Percentiles rank a stretch among this genome's conserved stretches.
Conservation (phyloP, 2,329 filamentous ascomycete genomes). For the Penicillium janthinellum region DNA sequence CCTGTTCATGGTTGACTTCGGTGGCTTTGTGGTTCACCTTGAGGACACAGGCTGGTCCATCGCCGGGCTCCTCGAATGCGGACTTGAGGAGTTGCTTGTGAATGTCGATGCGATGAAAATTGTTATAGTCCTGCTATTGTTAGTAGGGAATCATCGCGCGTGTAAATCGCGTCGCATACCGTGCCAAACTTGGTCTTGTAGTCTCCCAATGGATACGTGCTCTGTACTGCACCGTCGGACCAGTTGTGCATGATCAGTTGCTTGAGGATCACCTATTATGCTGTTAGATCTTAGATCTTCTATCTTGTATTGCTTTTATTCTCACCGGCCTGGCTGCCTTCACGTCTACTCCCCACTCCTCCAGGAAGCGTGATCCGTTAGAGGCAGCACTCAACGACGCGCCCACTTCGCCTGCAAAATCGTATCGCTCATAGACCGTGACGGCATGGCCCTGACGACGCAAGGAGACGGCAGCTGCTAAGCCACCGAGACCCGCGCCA, state of each 20-base stretch:
- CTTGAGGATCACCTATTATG: conserved; percentile 26
- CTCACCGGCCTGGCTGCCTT: conserved; percentile 22
- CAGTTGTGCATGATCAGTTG: conserved; percentile 37
- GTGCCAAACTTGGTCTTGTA: conserved; percentile 30
- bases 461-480: conserved; percentile 24
- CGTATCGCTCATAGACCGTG: conserved; percentile 29
- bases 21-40: conserved; percentile 27
- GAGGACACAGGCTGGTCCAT: conserved; percentile 18
- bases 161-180: conserved; percentile 2
- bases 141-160: background rate
- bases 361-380: conserved; percentile 25
- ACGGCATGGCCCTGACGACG: conserved; percentile 25
- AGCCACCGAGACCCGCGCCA: conserved; percentile 28
- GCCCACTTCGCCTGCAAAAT: conserved; percentile 27
- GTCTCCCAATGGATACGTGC: conserved; percentile 30
- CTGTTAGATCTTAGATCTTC: too few species aligned
- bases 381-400: conserved; percentile 26
- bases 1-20: conserved; percentile 21
- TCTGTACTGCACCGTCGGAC: conserved; percentile 28
- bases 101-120: conserved; percentile 33
- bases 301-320: background rate
- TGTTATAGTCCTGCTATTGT: conserved; percentile 27
- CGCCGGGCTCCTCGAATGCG: conserved; percentile 24
- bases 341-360: conserved; percentile 29
- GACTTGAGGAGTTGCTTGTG: conserved; percentile 29